Evolutionary conservation across 108 stramenopile species (phyloP).

Genomic region (Aurantiochytrium sp.): DNA sequence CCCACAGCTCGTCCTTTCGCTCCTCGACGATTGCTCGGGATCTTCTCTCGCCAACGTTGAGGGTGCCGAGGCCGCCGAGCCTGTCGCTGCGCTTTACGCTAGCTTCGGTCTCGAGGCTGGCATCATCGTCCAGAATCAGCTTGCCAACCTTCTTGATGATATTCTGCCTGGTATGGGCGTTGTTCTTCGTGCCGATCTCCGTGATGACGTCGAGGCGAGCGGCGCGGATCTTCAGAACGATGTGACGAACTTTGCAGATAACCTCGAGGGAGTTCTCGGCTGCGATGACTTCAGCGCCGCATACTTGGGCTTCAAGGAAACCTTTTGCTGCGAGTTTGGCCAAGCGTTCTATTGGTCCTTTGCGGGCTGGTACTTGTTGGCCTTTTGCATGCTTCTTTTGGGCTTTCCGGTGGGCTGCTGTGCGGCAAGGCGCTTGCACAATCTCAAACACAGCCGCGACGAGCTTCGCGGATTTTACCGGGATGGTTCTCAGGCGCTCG

Average conservation of each 20-base stretch:
- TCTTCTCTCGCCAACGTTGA: not conserved
- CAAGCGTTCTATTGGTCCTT: not conserved
- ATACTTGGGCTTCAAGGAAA: not conserved
- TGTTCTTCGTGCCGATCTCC: not conserved
- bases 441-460: not conserved
- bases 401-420: not conserved
- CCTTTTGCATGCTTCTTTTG: not conserved
- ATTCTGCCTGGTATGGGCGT: not conserved
- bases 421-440: not conserved
- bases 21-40: not conserved
- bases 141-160: not conserved
- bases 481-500: not conserved
- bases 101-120: not conserved
- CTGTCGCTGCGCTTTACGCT: not conserved
- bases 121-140: not conserved
- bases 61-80: not conserved
- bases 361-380: not conserved
- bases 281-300: not conserved
- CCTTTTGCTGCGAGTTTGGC: not conserved
- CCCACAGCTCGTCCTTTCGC: not conserved
- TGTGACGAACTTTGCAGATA: not conserved
- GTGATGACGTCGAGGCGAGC: not conserved
- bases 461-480: not conserved
- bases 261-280: not conserved
- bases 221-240: not conserved